These are phyloP conservation scores for Penicillium italicum DNA, from an alignment of 2,329 filamentous ascomycete genomes.

Conservation along the genomic window DNA sequence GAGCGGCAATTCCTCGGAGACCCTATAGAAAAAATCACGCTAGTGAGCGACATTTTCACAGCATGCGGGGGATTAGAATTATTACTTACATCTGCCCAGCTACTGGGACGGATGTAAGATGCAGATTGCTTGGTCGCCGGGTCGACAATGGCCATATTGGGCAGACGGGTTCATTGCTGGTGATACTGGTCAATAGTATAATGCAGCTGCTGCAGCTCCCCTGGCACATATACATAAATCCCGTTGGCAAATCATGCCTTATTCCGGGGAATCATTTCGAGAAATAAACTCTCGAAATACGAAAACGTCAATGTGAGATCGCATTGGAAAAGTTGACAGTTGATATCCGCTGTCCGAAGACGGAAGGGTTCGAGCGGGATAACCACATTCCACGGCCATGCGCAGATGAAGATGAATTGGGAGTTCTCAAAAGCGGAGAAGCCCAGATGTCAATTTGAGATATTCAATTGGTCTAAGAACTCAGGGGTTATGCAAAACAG, in stretches of 20 bases:
- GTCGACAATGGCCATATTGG: constrained; percentile 8
- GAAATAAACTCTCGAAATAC: neutral
- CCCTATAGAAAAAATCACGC: constrained; percentile 39
- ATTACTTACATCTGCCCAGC: constrained; percentile 22
- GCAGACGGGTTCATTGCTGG: neutral
- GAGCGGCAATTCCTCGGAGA: constrained; percentile 54
- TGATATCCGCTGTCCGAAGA: neutral
- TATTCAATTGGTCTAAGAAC: neutral
- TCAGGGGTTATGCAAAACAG: neutral
- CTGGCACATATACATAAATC: constrained; percentile 1
- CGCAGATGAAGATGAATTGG: neutral
- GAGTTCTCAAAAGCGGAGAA: neutral
- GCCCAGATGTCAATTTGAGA: neutral
- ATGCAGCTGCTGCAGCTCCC: constrained; percentile 4
- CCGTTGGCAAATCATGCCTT: neutral
- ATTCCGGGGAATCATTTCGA: neutral
- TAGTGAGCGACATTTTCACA: neutral
- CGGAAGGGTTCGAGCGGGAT: neutral
- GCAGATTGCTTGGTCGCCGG: constrained; percentile 3
- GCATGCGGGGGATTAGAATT: neutral
- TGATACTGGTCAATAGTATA: constrained; percentile 7
- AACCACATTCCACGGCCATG: neutral
- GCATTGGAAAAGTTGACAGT: constrained; percentile 3
- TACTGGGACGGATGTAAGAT: constrained; percentile 12
- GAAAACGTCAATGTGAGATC: constrained; percentile 2